A percentile compares a stretch with the other conserved stretches of the same genome.
Evolutionary conservation across 2,329 filamentous ascomycete species (phyloP).

Genomic region (Ascochyta koolunga): DNA sequence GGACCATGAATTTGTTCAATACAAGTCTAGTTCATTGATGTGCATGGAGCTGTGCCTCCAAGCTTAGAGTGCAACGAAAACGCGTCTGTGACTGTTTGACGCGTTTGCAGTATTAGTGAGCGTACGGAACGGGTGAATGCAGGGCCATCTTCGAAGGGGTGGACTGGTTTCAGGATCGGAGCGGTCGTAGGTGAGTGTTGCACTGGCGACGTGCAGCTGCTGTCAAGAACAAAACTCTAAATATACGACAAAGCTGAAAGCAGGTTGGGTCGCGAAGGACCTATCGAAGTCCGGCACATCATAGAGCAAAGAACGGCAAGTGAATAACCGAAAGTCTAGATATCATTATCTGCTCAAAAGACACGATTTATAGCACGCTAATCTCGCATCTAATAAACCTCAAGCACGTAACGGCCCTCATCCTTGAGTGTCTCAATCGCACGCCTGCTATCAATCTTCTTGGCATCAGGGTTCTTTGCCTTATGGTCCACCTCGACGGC

Average conservation of each 20-base stretch:
- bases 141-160: too few relatives aligned
- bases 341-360: background rate
- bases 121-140: too few relatives aligned
- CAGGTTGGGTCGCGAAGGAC: background rate
- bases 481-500: slow-evolving; percentile 80
- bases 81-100: too few relatives aligned
- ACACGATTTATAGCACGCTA: slow-evolving; percentile 3
- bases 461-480: slow-evolving; percentile 56
- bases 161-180: too few relatives aligned
- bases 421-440: slow-evolving; percentile 99
- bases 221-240: too few relatives aligned
- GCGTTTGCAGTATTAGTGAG: too few relatives aligned
- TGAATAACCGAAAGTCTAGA: background rate
- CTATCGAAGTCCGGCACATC: background rate
- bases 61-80: too few relatives aligned
- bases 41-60: too few relatives aligned
- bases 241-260: background rate
- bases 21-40: too few relatives aligned
- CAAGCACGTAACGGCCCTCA: slow-evolving; percentile 88
- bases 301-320: background rate
- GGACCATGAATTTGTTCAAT: too few relatives aligned
- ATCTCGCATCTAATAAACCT: slow-evolving; percentile 76
- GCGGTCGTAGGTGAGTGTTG: background rate
- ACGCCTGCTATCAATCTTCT: slow-evolving; percentile 84
- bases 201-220: background rate